Base-by-base conservation (phyloP, 441 rosid genomes). In the Brassica hybrid region DNA sequence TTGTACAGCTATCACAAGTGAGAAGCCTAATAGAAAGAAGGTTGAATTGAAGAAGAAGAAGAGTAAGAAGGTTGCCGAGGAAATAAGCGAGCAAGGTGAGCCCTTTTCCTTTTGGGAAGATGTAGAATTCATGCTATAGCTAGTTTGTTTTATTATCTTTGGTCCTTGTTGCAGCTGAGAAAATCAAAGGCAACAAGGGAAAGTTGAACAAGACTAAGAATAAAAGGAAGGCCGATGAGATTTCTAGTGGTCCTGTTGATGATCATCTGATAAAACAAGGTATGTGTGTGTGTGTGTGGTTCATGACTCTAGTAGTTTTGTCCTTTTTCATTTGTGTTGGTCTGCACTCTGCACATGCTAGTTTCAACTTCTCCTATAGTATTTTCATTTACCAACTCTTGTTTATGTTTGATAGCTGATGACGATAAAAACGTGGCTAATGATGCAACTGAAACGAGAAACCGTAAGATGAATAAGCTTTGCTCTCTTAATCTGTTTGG, bases 201-300 rank as follows among this genome's bases (percentile, higher is more conserved):
- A 80, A 76, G 38, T 17, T 62, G 67, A 77, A 73, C 63, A 68
- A 73, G 48, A 45, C 21, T 9, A 76, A 57, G 66, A 81, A 54
- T 52, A 78, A 80, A 76, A 54, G 72, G 38, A 81, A 81, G 73
- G 76, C 36, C 0, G 73, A 77, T 30, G 81, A 68, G 30, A 65
- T 67, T 34, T 68, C 8, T 73, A 68, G 69, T 11, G 21, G 6
- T 11, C 34, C 21, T 11, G 81, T 61, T n/a, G 72, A 27, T 72
- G 45, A 18, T 72, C 16, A 71, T 76, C 9, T 54, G 38, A 19
- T 48, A 10, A 18, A n/a, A 10, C 14, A 68, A 62, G 75, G 84
- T 77, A 64, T 72, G 30, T 68, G 76, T 23, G 41, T 34, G 41
- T 32, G 34, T 57, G 59, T 18, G 60, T 56, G 30, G 23, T 70